These are phyloP conservation scores for Collybia sp. DNA, from an alignment of 768 basidiomycete species.

Conservation along the genomic window DNA sequence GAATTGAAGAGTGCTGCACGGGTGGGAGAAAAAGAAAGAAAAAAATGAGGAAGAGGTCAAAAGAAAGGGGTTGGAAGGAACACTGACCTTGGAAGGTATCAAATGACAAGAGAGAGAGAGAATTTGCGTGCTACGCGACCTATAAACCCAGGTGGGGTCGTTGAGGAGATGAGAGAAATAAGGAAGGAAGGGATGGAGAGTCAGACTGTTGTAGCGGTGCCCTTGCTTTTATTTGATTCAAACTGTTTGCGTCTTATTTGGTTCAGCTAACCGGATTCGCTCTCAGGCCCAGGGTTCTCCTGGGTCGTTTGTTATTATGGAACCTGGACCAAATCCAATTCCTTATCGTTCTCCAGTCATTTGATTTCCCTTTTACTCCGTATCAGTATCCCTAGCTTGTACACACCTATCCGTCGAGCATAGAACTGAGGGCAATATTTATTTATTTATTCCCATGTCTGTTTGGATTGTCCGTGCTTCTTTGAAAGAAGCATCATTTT, in stretches of 20 bases:
- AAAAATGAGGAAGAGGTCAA: conserved; percentile 10
- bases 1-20: conserved; percentile 50
- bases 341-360: neutral
- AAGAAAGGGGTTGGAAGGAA: conserved; percentile 10
- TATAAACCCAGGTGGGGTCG: conserved; percentile 37
- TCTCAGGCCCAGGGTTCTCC: conserved; percentile 23
- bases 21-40: conserved; percentile 5
- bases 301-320: neutral
- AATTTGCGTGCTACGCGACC: conserved; percentile 54
- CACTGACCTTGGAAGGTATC: conserved; percentile 47
- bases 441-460: conserved; percentile 4
- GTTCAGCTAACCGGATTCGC: conserved; percentile 28
- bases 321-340: neutral
- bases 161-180: conserved; percentile 41
- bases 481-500: conserved; percentile 25
- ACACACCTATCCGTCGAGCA: too few species aligned
- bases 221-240: conserved; percentile 42
- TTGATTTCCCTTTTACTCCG: conserved; percentile 1
- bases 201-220: conserved; percentile 27
- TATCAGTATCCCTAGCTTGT: conserved; percentile 3
- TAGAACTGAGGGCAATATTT: neutral
- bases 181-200: conserved; percentile 53
- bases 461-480: conserved; percentile 10
- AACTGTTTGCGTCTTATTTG: conserved; percentile 40
- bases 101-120: conserved; percentile 56